A percentile compares a stretch with the other conserved stretches of the same genome.
Conservation (phyloP, 305 asterid species). For the Fraxinus floribunda region DNA sequence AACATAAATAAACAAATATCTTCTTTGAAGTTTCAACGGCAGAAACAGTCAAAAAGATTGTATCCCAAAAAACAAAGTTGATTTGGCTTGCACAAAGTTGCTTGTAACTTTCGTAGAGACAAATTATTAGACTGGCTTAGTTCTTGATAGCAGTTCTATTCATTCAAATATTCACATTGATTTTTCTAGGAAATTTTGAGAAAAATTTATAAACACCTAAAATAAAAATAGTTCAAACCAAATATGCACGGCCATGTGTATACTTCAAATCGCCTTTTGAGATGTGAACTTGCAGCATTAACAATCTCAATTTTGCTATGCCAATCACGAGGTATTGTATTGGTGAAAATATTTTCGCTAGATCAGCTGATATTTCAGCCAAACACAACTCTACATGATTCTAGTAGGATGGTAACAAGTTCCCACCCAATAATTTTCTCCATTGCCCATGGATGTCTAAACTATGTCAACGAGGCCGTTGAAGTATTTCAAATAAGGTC, state of each 20-base stretch:
- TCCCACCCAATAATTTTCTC: background rate
- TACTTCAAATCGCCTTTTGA: background rate
- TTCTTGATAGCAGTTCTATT: background rate
- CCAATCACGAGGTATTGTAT: background rate
- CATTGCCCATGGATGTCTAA: background rate
- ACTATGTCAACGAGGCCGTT: background rate
- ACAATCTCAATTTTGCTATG: background rate
- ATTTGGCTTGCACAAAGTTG: background rate
- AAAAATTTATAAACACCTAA: background rate
- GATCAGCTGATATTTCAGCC: background rate
- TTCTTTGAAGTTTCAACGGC: background rate
- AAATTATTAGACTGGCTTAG: background rate
- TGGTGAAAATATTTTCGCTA: background rate
- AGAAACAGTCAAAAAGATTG: background rate
- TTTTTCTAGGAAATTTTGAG: background rate
- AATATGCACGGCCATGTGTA: background rate
- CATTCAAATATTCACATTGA: background rate
- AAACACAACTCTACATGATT: background rate
- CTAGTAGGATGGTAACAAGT: background rate
- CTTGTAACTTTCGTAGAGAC: background rate
- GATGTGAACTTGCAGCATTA: background rate
- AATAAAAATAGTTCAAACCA: background rate
- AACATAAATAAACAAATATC: background rate
- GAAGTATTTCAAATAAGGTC: background rate
- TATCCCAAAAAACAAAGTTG: background rate